These are phyloP conservation scores for Delitschia confertaspora DNA, from an alignment of 495 filamentous ascomycete species.

Conservation along the genomic window DNA sequence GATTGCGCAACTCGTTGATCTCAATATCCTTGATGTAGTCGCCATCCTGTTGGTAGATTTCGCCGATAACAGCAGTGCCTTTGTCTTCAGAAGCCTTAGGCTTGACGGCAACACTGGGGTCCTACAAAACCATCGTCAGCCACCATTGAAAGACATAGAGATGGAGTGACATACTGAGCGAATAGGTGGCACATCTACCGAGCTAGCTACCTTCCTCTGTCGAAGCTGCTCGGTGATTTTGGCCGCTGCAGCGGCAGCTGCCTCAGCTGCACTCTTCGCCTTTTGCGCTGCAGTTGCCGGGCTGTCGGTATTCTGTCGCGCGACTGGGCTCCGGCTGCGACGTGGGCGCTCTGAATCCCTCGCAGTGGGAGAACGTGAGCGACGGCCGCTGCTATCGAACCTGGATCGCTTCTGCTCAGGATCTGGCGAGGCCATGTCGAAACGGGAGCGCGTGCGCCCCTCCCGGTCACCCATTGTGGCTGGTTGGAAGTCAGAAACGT, in stretches of 20 bases:
- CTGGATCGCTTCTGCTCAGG: constrained; percentile 62
- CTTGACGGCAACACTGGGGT: too few relatives aligned
- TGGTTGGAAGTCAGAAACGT: constrained; percentile 16
- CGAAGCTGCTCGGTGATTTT: constrained; percentile 89
- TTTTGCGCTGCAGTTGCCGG: constrained; percentile 39
- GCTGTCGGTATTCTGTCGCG: constrained; percentile 45
- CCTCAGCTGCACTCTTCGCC: constrained; percentile 54
- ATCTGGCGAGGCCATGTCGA: constrained; percentile 71
- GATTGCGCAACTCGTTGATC: constrained; percentile 94
- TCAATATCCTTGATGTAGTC: constrained; percentile 98
- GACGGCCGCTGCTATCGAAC: constrained; percentile 79
- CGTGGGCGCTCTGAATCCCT: constrained; percentile 50
- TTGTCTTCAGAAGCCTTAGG: constrained; percentile 38
- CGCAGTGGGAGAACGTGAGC: constrained; percentile 71
- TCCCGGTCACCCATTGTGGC: constrained; percentile 69
- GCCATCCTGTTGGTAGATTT: constrained; percentile 88
- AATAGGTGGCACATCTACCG: constrained; percentile 88
- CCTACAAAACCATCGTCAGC: constrained; percentile 36
- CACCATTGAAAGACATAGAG: constrained; percentile 15
- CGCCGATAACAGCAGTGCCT: constrained; percentile 60
- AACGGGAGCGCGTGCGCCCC: constrained; percentile 79
- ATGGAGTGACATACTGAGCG: constrained; percentile 43
- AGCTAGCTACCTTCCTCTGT: constrained; percentile 86
- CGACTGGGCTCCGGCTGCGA: constrained; percentile 74
- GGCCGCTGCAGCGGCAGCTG: constrained; percentile 85